These are phyloP conservation scores for Globisporangium barbulae DNA, from an alignment of 352 stramenopile species.

Conservation along the genomic window DNA sequence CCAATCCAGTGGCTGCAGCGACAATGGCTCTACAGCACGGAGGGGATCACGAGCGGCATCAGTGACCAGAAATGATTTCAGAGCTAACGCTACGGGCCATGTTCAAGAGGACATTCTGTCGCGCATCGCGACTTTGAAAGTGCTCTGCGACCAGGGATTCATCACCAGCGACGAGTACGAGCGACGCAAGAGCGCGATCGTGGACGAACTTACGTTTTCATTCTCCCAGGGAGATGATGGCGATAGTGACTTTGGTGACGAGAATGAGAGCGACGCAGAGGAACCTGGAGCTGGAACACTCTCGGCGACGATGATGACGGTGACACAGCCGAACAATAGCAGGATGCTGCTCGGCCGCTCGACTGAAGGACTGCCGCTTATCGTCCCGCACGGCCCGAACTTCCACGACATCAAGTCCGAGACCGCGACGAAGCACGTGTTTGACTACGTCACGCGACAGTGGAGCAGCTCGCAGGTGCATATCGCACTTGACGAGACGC, in stretches of 20 bases:
- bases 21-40: neutral
- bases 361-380: slow-evolving; percentile 54
- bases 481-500: slow-evolving; percentile 74
- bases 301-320: slow-evolving; percentile 26
- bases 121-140: slow-evolving; percentile 68
- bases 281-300: neutral
- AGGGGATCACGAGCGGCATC: neutral
- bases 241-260: neutral
- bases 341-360: slow-evolving; percentile 27
- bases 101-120: slow-evolving; percentile 58
- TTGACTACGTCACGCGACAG: slow-evolving; percentile 70
- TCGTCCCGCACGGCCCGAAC: slow-evolving; percentile 72
- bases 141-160: slow-evolving; percentile 77
- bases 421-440: slow-evolving; percentile 72
- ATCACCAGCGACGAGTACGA: slow-evolving; percentile 78
- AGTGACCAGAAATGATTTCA: neutral
- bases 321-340: slow-evolving; percentile 22
- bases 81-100: neutral
- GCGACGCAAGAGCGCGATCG: slow-evolving; percentile 70
- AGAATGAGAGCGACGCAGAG: neutral
- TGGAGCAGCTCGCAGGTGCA: slow-evolving; percentile 71
- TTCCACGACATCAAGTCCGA: slow-evolving; percentile 59
- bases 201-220: slow-evolving; percentile 68
- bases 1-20: neutral
- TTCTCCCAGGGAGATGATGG: slow-evolving; percentile 13